Evolutionary conservation across 1,284 basidiomycete genomes (phyloP), one percentile per base, ranked within the genome.

Genomic region (Ceratobasidium sp.): DNA sequence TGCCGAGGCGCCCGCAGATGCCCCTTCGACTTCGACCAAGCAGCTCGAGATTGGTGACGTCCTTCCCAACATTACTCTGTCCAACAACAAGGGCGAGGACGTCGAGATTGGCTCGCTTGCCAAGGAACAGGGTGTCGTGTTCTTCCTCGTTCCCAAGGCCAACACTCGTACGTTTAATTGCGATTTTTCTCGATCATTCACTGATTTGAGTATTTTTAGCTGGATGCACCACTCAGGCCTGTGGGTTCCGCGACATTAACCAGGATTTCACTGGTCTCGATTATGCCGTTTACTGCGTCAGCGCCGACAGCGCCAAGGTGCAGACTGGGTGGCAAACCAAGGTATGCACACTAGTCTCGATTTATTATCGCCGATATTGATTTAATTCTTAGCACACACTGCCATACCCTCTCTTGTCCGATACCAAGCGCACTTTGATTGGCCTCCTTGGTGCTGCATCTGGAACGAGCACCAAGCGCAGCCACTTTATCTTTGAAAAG

Each of bases 401-500:
- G 22, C 92, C 88, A 13, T 98, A 95, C 78, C 84, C 87, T 3
- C 82, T 98, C 4, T 83, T 98, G 50, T 96, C 91, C 7, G 96
- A 98, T 78, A 93, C 91, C 22, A 87, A 94, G 76, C 86, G 90
- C 45, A 77, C 83, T 42, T 82, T 98, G 38, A 93, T 98, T 75
- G 85, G 84, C 57, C 86, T 87, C 7, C 83, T 98, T 40, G 95
- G 94, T 15, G 89, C 86, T 1, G 86, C 87, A 53, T 73, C 75
- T 4, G 90, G 88, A 1, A 91, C 89, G 52, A 92, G 87, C 80
- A 93, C 92, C 50, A 91, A 91, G 78, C 86, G 94, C 20, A 93
- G 91, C 72, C 93, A 96, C 78, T 96, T 96, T 78, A 86, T 96
- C 72, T 95, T 96, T 74, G 91, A 87, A 73, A 91, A 92, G 78